Base-by-base conservation (phyloP, 2,329 filamentous ascomycete genomes). In the Nigrospora osmanthi region DNA sequence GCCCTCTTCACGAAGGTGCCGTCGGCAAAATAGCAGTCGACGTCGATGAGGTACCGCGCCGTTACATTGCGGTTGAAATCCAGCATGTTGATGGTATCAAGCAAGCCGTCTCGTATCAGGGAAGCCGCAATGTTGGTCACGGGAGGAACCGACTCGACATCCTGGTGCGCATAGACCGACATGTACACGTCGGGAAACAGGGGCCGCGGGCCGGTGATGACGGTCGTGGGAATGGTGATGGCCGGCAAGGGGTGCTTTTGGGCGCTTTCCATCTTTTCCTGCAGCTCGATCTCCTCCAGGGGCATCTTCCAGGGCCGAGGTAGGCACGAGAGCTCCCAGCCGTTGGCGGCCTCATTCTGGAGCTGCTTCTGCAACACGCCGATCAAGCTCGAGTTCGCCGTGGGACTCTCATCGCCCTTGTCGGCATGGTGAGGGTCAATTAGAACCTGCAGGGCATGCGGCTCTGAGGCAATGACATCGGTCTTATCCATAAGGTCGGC, bases 141-240 rank as follows among this genome's bases (percentile, higher is more conserved):
- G 3, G 83, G 76, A 31, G 93, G 93, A 11, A 98, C 93, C 2
- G 91, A 94, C 63, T 91, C 83, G 36, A 94, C 74, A 14, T 95
- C 89, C 61, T 95, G 89, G 52, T 87, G 79, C 6, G 82, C 77
- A 60, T 95, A 98, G 40, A 97, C 88, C 1, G 93, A 97, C 61
- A 95, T 86, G 68, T 89, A 95, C 19, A 95, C 76, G 65, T 98
- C 93, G 0, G 93, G 93, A 61, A 95, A 95, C 38, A 96, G 72
- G 2, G 87, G 76, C 43, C 82, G 81, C 10, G 83, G 72, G 1
- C 90, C 91, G 30, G 85, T 77, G 45, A 81, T 76, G 44, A 96
- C 81, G 2, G 82, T 81, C 40, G 83, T 77, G 0, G 93, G 91
- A 42, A 97, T 78, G 2, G 69, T 72, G 52, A 97, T 82, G 3